These are phyloP conservation scores for Coffea canephora DNA, from an alignment of 257 asterid species.

Conservation along the genomic window DNA sequence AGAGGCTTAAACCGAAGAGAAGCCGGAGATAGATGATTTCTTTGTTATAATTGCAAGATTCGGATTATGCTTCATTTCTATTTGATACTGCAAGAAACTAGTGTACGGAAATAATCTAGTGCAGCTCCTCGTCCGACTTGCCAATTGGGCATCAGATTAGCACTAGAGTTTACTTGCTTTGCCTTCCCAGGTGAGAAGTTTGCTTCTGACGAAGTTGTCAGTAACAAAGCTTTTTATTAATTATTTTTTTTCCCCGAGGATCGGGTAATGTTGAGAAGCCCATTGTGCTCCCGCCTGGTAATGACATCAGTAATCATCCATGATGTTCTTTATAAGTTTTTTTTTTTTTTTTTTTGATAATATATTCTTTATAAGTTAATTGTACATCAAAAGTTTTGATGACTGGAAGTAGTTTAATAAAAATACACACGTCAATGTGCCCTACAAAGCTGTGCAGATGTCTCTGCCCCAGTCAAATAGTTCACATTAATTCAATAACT, in stretches of 20 bases:
- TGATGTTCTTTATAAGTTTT: background rate
- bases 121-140: background rate
- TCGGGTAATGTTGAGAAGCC: background rate
- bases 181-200: background rate
- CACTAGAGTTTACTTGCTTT: background rate
- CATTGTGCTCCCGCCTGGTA: background rate
- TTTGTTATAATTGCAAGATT: background rate
- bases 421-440: background rate
- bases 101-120: background rate
- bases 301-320: background rate
- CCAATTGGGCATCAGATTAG: background rate
- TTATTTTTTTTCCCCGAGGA: too few relatives aligned
- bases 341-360: too few relatives aligned
- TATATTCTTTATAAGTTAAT: too few relatives aligned
- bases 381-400: background rate
- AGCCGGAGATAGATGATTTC: conserved; percentile 38
- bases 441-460: background rate
- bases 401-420: background rate
- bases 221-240: background rate
- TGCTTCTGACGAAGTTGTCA: background rate
- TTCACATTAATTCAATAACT: background rate
- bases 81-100: background rate
- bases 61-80: background rate
- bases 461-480: background rate
- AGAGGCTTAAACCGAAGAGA: conserved; percentile 63